Evolutionary conservation across 2,329 filamentous ascomycete species (phyloP).

Genomic region (Gaeumannomyces tritici): DNA sequence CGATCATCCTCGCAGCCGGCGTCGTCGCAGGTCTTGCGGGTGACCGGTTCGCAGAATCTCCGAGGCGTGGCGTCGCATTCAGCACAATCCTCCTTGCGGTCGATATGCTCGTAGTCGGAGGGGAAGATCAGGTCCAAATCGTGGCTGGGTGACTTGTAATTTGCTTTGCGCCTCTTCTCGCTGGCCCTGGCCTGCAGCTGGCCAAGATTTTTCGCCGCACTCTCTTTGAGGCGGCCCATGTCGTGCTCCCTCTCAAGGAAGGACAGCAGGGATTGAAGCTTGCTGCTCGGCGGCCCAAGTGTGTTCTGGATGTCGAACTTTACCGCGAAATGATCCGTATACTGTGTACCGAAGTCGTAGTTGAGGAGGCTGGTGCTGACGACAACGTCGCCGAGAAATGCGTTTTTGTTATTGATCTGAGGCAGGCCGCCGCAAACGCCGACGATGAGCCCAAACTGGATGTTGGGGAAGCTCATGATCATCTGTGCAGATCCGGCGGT

Average conservation of each 20-base stretch:
- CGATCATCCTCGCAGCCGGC: not conserved
- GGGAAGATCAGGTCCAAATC: not conserved
- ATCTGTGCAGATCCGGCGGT: conserved; percentile 16
- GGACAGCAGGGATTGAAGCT: not conserved
- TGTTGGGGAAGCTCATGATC: conserved; percentile 21
- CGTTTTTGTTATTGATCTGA: not conserved
- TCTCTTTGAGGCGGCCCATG: not conserved
- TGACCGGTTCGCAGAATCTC: not conserved
- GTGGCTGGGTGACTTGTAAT: not conserved
- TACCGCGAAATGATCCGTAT: conserved; percentile 12
- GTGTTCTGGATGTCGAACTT: conserved; percentile 13
- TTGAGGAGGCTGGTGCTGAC: conserved; percentile 18
- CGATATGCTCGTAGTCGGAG: not conserved
- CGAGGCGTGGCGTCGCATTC: not conserved
- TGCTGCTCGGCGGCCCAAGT: not conserved
- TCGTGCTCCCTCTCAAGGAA: not conserved
- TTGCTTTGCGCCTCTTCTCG: not conserved
- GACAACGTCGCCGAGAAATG: conserved; percentile 21
- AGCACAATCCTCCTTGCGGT: not conserved
- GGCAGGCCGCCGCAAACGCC: conserved; percentile 26
- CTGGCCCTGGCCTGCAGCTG: not conserved
- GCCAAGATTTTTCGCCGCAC: not conserved
- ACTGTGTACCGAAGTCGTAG: conserved; percentile 17
- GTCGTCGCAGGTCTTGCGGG: not conserved
- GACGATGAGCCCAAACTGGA: conserved; percentile 25